These are phyloP conservation scores for Globisporangium spinosum DNA, from an alignment of 352 stramenopile species.

Conservation along the genomic window DNA sequence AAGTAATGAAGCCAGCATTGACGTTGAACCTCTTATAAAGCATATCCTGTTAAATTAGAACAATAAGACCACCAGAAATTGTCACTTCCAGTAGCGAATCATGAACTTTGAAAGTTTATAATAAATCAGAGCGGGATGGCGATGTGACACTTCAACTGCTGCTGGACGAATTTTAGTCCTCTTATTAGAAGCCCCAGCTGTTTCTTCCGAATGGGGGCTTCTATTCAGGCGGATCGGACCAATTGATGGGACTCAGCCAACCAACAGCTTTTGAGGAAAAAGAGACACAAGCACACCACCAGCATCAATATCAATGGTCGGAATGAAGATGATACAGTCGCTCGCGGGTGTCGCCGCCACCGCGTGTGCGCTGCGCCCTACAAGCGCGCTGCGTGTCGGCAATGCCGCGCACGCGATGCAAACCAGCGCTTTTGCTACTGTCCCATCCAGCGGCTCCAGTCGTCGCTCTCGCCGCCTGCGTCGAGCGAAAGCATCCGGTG, in stretches of 20 bases:
- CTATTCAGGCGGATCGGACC: not conserved
- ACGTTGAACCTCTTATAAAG: not conserved
- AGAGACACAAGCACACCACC: constrained; percentile 2
- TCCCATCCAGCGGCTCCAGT: constrained; percentile 15
- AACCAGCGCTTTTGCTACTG: constrained; percentile 8
- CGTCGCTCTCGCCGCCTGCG: constrained; percentile 46
- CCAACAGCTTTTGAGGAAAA: not conserved
- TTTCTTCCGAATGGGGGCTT: not conserved
- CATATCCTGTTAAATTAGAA: not conserved
- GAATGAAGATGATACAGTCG: constrained; percentile 6
- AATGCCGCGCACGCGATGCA: constrained; percentile 9
- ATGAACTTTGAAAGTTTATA: not conserved
- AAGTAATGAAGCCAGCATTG: not conserved
- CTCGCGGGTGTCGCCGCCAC: not conserved
- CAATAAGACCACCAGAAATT: not conserved
- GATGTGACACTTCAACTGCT: constrained; percentile 5
- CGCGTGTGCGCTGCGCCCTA: constrained; percentile 8
- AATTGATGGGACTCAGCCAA: constrained; percentile 5
- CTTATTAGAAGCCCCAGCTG: constrained; percentile 5
- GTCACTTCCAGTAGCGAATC: not conserved
- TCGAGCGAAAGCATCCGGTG: constrained; percentile 23
- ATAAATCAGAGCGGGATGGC: not conserved
- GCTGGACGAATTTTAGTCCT: not conserved
- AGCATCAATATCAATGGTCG: not conserved
- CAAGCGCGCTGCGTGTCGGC: not conserved